A percentile compares a stretch with the other conserved stretches of the same genome.
phyloP scores from a whole-genome alignment of 306 rosid species.

The Pterocarpus santalinus region DNA sequence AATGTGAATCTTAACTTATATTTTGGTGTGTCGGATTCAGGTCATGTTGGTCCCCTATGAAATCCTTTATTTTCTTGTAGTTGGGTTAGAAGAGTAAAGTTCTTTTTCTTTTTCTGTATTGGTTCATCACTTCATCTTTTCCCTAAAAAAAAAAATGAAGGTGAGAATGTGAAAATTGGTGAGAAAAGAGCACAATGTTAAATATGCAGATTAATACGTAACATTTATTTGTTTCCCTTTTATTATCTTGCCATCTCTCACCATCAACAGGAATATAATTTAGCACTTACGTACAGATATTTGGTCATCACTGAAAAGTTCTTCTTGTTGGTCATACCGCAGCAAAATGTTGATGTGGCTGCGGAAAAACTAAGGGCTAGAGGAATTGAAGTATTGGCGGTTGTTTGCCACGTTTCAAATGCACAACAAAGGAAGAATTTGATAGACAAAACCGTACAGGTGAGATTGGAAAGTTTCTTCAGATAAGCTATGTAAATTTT shows the following conservation, averaged over 20 bases:
- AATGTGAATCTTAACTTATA: background rate
- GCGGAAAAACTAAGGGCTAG: slow-evolving; percentile 66
- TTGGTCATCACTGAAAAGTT: background rate
- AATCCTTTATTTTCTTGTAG: background rate
- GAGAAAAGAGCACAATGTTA: background rate
- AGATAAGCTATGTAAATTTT: background rate
- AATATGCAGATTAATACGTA: background rate
- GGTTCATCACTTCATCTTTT: background rate
- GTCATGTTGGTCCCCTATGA: background rate
- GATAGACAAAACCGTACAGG: slow-evolving; percentile 74
- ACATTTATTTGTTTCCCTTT: background rate
- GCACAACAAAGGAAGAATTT: slow-evolving; percentile 79
- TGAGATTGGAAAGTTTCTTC: slow-evolving; percentile 39
- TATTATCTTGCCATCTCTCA: background rate
- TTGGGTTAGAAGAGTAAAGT: background rate
- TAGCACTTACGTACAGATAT: background rate
- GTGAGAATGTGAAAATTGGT: background rate
- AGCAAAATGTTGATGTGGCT: slow-evolving; percentile 86
- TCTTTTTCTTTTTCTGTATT: background rate
- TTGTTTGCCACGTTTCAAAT: slow-evolving; percentile 84
- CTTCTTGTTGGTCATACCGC: slow-evolving; percentile 16
- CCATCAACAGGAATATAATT: background rate
- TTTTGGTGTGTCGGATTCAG: background rate
- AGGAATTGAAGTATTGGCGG: slow-evolving; percentile 72
- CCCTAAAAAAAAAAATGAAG: background rate